These are phyloP conservation scores for Amaranthus palmeri DNA, from an alignment of 148 eudicot species.

Conservation along the genomic window DNA sequence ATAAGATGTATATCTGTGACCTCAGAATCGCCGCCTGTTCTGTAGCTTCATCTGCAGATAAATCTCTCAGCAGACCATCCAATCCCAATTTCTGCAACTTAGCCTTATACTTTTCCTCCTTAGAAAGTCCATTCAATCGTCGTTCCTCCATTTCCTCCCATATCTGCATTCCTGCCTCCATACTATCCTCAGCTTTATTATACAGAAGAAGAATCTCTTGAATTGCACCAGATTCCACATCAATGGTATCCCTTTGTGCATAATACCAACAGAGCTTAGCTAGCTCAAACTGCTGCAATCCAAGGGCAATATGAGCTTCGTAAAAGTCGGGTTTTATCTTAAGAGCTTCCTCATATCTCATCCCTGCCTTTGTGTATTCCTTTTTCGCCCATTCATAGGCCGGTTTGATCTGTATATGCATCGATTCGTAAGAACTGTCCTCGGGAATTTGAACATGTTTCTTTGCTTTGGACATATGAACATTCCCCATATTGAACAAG, in stretches of 20 bases:
- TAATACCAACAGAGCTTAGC: conserved; percentile 85
- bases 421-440: conserved; percentile 44
- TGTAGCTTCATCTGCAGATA: conserved; percentile 60
- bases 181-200: conserved; percentile 89
- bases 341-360: conserved; percentile 62
- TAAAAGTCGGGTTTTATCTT: conserved; percentile 82
- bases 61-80: conserved; percentile 57
- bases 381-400: conserved; percentile 79
- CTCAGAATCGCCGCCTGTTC: conserved; percentile 67
- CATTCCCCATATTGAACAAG: conserved; percentile 93
- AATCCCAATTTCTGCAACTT: conserved; percentile 61
- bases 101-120: conserved; percentile 56
- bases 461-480: conserved; percentile 88
- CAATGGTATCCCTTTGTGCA: conserved; percentile 38
- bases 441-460: conserved; percentile 52
- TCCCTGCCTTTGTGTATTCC: conserved; percentile 66
- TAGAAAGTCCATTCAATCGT: conserved; percentile 75
- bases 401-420: conserved; percentile 40
- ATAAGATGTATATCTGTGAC: conserved; percentile 79
- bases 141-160: conserved; percentile 97
- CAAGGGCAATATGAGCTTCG: conserved; percentile 84
- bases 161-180: conserved; percentile 90
- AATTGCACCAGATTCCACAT: conserved; percentile 41
- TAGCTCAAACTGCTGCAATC: conserved; percentile 83
- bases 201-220: conserved; percentile 59